Evolutionary conservation across 1,284 basidiomycete genomes (phyloP), one percentile per base, ranked within the genome.

Genomic region (Ustilago cynodontis): DNA sequence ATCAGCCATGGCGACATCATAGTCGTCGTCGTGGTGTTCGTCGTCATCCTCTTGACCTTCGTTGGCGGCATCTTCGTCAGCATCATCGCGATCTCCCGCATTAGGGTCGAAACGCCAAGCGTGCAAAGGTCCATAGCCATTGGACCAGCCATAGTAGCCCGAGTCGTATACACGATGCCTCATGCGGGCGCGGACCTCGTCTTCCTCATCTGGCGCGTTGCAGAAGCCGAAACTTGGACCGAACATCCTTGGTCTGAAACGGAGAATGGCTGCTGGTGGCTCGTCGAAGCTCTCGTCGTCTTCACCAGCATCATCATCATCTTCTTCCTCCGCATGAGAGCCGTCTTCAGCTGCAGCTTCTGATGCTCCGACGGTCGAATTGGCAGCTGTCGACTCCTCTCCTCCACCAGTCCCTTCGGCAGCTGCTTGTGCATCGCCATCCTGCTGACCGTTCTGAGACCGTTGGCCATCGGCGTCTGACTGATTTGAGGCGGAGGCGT

Each of bases 181-280:
- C 63, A 72, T 71, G 28, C 66, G 58, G 3, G 71, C 69, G 11
- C 76, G 63, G 1, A 66, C 71, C 49, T 65, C 51, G 54, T 75
- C 72, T 31, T 75, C 72, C 26, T 75, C 67, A 59, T 66, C 63
- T 39, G 72, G 65, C 7, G 64, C 63, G 14, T 22, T 58, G 60
- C 72, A 75, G 24, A 75, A 75, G 52, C 72, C 72, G 22, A 75
- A 75, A 31, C 67, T 75, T 16, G 72, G 72, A 3, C 72, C 72
- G 37, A 75, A 75, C 43, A 70, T 59, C 13, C 67, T 55, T 11
- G 67, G 49, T 3, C 63, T 63, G 50, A 63, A 62, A 13, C 59
- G 57, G 6, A 75, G 67, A 33, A 75, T 66, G 49, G 55, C 60
- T 18, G 59, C 64, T 5, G 67, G 66, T n/a, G 72, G 67, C 28